Percentiles rank a stretch among this genome's conserved stretches.
These are phyloP conservation scores for Phytophthora pinifolia DNA, from an alignment of 352 stramenopile species.

Conservation along the genomic window DNA sequence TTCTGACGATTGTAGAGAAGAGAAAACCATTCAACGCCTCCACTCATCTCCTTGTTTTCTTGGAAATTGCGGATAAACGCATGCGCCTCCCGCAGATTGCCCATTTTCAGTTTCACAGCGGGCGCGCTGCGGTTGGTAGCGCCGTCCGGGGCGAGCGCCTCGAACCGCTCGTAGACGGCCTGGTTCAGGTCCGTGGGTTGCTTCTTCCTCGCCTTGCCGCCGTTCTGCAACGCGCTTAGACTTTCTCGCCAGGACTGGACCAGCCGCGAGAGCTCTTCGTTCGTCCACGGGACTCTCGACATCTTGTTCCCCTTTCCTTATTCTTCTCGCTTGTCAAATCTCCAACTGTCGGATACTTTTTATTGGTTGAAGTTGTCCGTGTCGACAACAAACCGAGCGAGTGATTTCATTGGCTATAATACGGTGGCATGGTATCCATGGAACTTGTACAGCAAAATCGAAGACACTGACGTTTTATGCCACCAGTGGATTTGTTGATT, in stretches of 20 bases:
- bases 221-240: neutral
- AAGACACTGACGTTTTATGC: no score
- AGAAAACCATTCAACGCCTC: conserved; percentile 14
- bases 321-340: neutral
- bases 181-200: conserved; percentile 4
- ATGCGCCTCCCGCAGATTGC: conserved; percentile 15
- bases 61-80: conserved; percentile 16
- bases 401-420: no score
- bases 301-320: neutral
- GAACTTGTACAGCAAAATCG: no score
- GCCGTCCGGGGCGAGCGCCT: conserved; percentile 4
- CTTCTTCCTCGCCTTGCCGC: conserved; percentile 2
- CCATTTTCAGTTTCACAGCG: neutral
- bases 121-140: conserved; percentile 2
- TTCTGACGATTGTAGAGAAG: conserved; percentile 12
- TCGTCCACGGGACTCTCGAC: neutral
- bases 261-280: conserved; percentile 19
- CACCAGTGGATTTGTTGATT: no score
- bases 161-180: conserved; percentile 12
- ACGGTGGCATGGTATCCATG: no score
- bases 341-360: conserved; percentile 14
- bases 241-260: conserved; percentile 16
- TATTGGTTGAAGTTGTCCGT: conserved; percentile 14
- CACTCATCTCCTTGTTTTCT: conserved; percentile 2
- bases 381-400: no score